phyloP scores from a whole-genome alignment of 2,329 filamentous ascomycete genomes.

The Epicoccum nigrum region DNA sequence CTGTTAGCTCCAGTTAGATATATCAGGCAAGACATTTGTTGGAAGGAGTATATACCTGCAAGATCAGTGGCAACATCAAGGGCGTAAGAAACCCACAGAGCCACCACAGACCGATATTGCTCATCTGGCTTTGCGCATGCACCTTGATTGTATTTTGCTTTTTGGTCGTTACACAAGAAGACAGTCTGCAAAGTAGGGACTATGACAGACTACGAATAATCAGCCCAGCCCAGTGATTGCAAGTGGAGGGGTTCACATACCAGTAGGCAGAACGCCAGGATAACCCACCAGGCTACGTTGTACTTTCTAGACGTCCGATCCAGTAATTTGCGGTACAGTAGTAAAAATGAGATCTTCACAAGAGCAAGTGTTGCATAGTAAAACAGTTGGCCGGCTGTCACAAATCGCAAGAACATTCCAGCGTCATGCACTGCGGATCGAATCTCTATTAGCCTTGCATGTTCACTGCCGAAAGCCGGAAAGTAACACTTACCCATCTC shows the following conservation, averaged over 20 bases:
- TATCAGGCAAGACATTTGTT: neutral
- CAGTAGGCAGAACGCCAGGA: neutral
- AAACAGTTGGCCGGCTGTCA: neutral
- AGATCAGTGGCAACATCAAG: neutral
- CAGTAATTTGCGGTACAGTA: neutral
- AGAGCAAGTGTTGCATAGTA: neutral
- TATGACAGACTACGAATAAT: neutral
- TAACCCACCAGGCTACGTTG: neutral
- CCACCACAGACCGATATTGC: neutral
- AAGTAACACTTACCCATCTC: neutral
- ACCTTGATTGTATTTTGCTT: neutral
- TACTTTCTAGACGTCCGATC: neutral
- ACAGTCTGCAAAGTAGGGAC: neutral
- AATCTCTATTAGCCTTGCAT: neutral
- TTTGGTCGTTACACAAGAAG: neutral
- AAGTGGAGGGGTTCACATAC: neutral
- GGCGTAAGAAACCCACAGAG: neutral
- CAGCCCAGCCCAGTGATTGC: neutral
- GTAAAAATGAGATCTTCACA: neutral
- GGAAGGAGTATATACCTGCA: too few relatives aligned
- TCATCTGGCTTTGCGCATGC: neutral
- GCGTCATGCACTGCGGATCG: neutral
- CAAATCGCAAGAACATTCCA: neutral
- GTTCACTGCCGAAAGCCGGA: neutral
- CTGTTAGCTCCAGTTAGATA: neutral